A percentile compares a stretch with the other conserved stretches of the same genome.
These are phyloP conservation scores for Coemansia sp. DNA, from an alignment of 371 early-diverging fungal species.

Conservation along the genomic window DNA sequence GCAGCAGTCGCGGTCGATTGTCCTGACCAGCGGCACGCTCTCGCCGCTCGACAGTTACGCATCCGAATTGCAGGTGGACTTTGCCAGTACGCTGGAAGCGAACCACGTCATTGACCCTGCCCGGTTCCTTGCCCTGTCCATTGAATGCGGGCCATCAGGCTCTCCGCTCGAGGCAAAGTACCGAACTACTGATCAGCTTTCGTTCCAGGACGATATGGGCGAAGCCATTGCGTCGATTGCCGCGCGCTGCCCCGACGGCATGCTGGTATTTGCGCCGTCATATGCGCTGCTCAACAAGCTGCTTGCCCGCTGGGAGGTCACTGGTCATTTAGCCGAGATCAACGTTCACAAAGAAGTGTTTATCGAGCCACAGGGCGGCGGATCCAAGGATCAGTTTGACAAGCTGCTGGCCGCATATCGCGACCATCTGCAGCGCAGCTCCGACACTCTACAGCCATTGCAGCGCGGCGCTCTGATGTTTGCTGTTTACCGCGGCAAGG, in stretches of 20 bases:
- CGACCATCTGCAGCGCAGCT: conserved; percentile 34
- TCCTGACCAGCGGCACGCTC: conserved; percentile 87
- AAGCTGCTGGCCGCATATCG: conserved; percentile 55
- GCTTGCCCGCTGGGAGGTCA: conserved; percentile 55
- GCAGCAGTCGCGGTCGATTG: conserved; percentile 58
- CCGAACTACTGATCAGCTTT: conserved; percentile 51
- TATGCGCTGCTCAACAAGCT: conserved; percentile 59
- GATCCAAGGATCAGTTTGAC: conserved; percentile 59
- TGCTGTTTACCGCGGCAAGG: conserved; percentile 86
- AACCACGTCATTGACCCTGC: conserved; percentile 60
- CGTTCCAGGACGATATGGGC: conserved; percentile 74
- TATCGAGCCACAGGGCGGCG: conserved; percentile 55
- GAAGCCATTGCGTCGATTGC: conserved; percentile 55
- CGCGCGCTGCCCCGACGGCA: conserved; percentile 58
- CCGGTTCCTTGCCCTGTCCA: conserved; percentile 57
- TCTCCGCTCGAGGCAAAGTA: conserved; percentile 57
- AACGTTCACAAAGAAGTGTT: conserved; percentile 44
- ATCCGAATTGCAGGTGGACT: conserved; percentile 63
- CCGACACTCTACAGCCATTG: conserved; percentile 23
- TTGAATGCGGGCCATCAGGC: conserved; percentile 56
- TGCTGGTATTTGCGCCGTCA: conserved; percentile 66
- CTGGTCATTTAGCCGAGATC: conserved; percentile 50
- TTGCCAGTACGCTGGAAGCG: conserved; percentile 56
- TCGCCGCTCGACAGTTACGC: conserved; percentile 76
- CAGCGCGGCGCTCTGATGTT: conserved; percentile 61